Percentiles rank a stretch among this genome's conserved stretches.
phyloP scores from a whole-genome alignment of 345 rosid genomes.

The Hibiscus tridactylites region DNA sequence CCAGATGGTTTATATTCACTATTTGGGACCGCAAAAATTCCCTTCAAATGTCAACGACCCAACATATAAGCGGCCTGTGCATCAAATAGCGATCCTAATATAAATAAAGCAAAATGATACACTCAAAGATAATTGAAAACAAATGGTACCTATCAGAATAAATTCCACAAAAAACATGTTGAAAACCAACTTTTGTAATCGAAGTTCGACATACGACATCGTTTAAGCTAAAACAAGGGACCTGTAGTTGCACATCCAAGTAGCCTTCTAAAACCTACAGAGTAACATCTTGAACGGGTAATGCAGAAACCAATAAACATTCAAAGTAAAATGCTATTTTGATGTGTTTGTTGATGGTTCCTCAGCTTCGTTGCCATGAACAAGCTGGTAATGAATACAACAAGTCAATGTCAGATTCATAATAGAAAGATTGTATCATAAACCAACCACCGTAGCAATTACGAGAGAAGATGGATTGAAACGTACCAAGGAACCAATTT shows the following conservation, averaged over 20 bases:
- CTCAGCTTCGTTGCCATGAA: slow-evolving; percentile 37
- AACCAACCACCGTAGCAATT: background rate
- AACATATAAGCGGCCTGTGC: too few relatives aligned
- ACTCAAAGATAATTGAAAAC: background rate
- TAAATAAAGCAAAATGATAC: background rate
- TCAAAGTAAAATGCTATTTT: slow-evolving; percentile 20
- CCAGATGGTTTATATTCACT: too few relatives aligned
- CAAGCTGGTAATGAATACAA: slow-evolving; percentile 43
- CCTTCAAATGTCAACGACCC: too few relatives aligned
- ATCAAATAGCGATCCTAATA: too few relatives aligned
- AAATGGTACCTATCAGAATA: background rate
- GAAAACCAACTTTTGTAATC: background rate
- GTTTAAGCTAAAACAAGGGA: background rate
- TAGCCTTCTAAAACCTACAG: background rate
- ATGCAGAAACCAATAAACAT: background rate
- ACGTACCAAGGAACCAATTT: slow-evolving; percentile 71
- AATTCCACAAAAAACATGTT: background rate
- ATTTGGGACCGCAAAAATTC: too few relatives aligned
- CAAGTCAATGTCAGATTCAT: background rate
- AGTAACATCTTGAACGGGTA: background rate
- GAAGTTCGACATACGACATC: background rate
- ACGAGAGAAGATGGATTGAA: background rate
- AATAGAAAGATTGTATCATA: background rate
- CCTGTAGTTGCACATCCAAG: background rate
- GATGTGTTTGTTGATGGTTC: slow-evolving; percentile 29